phyloP scores from a whole-genome alignment of 768 basidiomycete species.

The Suillus brevipes region DNA sequence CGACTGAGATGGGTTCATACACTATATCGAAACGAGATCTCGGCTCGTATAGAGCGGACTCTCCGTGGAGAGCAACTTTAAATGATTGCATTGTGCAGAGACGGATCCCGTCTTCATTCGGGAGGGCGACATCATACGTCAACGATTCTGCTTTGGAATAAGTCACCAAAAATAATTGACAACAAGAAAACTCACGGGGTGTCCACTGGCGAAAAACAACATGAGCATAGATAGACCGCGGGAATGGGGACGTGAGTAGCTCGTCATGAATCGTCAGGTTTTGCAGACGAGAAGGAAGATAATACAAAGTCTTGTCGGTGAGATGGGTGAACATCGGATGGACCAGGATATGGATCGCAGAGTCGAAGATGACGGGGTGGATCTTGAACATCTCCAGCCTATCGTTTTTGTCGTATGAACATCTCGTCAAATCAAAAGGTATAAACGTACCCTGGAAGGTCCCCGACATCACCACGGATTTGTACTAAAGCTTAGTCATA shows the following conservation, averaged over 20 bases:
- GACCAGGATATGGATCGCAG: background rate
- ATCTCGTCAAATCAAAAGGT: background rate
- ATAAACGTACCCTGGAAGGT: conserved; percentile 1
- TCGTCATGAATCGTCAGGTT: background rate
- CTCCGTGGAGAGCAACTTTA: conserved; percentile 3
- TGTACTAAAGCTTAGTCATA: background rate
- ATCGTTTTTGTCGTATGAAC: background rate
- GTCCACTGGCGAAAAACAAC: conserved; percentile 3
- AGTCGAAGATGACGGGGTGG: conserved; percentile 7
- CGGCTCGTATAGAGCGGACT: background rate
- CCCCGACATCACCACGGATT: background rate
- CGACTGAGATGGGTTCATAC: background rate
- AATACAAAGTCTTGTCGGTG: background rate
- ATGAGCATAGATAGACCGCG: background rate
- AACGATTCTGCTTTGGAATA: background rate
- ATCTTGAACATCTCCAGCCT: conserved; percentile 1
- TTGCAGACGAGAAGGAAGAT: conserved; percentile 7
- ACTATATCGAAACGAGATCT: background rate
- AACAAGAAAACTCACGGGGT: background rate
- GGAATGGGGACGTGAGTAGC: background rate
- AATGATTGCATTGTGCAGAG: background rate
- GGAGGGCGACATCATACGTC: background rate
- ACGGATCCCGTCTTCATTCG: background rate
- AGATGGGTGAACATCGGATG: conserved; percentile 2
- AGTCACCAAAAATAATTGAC: background rate